These are phyloP conservation scores for Penicillium pancosmium DNA, from an alignment of 495 filamentous ascomycete species.

Conservation along the genomic window DNA sequence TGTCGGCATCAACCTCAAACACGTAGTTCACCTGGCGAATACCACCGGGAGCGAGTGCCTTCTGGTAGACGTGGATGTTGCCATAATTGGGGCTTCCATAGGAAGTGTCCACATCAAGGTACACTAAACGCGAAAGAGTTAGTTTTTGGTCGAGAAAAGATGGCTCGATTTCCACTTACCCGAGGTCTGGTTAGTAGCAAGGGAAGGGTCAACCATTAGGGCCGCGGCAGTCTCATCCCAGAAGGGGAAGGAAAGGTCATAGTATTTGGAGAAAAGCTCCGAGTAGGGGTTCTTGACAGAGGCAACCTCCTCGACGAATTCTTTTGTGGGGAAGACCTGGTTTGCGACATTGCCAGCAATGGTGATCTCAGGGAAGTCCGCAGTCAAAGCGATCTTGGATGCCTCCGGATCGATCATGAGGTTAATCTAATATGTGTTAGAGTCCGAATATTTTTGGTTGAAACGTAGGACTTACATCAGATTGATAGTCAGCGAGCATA, in stretches of 20 bases:
- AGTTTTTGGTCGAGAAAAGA: background rate
- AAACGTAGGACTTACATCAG: constrained; percentile 25
- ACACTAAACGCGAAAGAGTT: constrained; percentile 21
- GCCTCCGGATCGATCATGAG: constrained; percentile 48
- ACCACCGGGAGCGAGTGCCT: constrained; percentile 32
- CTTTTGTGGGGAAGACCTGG: constrained; percentile 32
- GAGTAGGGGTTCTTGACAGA: constrained; percentile 30
- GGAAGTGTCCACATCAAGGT: constrained; percentile 36
- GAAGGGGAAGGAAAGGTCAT: constrained; percentile 38
- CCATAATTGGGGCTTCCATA: constrained; percentile 41
- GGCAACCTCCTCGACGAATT: constrained; percentile 31
- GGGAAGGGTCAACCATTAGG: constrained; percentile 35
- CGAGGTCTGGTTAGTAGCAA: constrained; percentile 33
- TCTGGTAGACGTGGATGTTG: constrained; percentile 38
- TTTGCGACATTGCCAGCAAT: constrained; percentile 46
- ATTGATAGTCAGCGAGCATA: constrained; percentile 35
- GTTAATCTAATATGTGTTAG: constrained; percentile 32
- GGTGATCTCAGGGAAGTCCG: constrained; percentile 43
- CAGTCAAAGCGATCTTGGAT: constrained; percentile 43
- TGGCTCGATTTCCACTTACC: constrained; percentile 18
- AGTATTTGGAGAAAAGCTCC: constrained; percentile 35
- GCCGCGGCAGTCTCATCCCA: constrained; percentile 48
- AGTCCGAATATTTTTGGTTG: background rate
- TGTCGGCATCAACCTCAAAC: constrained; percentile 34
- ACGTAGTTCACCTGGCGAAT: constrained; percentile 37